These are phyloP conservation scores for Cylindrodendrum hubeiense DNA, from an alignment of 2,329 filamentous ascomycete species.

Conservation along the genomic window DNA sequence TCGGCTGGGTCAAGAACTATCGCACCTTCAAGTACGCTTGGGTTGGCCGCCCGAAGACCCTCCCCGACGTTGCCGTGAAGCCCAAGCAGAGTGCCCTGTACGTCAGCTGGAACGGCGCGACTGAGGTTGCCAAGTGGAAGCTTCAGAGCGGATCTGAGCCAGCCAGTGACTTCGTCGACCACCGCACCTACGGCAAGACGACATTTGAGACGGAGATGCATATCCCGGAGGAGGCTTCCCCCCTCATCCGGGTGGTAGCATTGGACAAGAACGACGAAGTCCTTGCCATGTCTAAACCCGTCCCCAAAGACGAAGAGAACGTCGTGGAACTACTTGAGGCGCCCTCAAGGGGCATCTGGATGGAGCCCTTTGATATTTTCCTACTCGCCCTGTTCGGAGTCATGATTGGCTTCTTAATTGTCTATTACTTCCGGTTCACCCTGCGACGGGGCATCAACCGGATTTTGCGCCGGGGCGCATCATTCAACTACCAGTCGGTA, in stretches of 20 bases:
- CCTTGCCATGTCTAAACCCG: conserved; percentile 43
- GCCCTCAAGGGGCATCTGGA: conserved; percentile 19
- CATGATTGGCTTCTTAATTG: conserved; percentile 4
- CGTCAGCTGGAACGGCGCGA: conserved; percentile 68
- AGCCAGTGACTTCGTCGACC: conserved; percentile 25
- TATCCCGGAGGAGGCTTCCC: conserved; percentile 27
- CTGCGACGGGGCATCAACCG: conserved; percentile 31
- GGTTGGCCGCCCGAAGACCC: conserved; percentile 57
- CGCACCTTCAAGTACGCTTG: conserved; percentile 67
- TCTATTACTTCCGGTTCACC: conserved; percentile 25
- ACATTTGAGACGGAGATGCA: conserved; percentile 38
- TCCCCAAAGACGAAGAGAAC: conserved; percentile 26
- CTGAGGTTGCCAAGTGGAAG: conserved; percentile 59
- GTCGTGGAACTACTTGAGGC: conserved; percentile 25
- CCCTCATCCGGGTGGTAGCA: conserved; percentile 37
- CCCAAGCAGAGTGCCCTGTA: conserved; percentile 49
- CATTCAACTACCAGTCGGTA: conserved; percentile 32
- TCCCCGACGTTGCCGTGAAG: conserved; percentile 41
- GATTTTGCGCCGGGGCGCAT: conserved; percentile 21
- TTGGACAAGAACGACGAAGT: conserved; percentile 34
- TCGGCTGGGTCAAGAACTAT: conserved; percentile 62
- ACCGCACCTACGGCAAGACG: conserved; percentile 28
- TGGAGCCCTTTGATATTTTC: conserved; percentile 30
- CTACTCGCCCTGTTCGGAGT: conserved; percentile 16
- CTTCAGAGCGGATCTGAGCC: conserved; percentile 36